Percentiles rank a stretch among this genome's conserved stretches.
phyloP scores from a whole-genome alignment of 1,139 yeast species.

The Nadsonia commutata region DNA sequence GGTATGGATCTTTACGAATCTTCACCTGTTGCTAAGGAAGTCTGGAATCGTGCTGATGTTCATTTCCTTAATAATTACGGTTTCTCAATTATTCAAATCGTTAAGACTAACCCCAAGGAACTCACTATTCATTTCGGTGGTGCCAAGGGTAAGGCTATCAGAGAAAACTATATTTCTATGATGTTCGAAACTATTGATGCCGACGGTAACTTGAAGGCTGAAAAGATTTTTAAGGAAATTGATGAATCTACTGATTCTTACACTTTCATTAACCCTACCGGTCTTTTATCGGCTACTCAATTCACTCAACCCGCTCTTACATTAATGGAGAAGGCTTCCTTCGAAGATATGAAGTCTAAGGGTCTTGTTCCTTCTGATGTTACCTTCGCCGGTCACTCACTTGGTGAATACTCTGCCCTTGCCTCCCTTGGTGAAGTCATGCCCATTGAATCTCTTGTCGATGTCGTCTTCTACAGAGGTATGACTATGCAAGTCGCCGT shows the following conservation, averaged over 20 bases:
- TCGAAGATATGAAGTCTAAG: slow-evolving; percentile 91
- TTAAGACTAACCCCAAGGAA: slow-evolving; percentile 89
- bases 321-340: slow-evolving; percentile 97
- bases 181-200: slow-evolving; percentile 90
- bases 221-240: slow-evolving; percentile 89
- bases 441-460: slow-evolving; percentile 97
- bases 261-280: slow-evolving; percentile 87
- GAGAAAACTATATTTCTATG: slow-evolving; percentile 92
- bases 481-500: slow-evolving; percentile 99
- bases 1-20: slow-evolving; percentile 96
- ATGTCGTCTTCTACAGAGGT: slow-evolving; percentile 98
- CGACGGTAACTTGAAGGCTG: slow-evolving; percentile 72
- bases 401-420: slow-evolving; percentile 96
- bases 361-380: slow-evolving; percentile 90
- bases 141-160: slow-evolving; percentile 86
- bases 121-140: slow-evolving; percentile 96
- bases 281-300: slow-evolving; percentile 94
- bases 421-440: slow-evolving; percentile 95
- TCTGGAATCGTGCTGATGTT: slow-evolving; percentile 94
- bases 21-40: slow-evolving; percentile 83
- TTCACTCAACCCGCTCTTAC: slow-evolving; percentile 99
- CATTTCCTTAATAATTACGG: slow-evolving; percentile 93
- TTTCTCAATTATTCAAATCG: slow-evolving; percentile 91
- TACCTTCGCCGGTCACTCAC: slow-evolving; percentile 96
- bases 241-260: slow-evolving; percentile 65